These are phyloP conservation scores for Candida corydali DNA, from an alignment of 805 yeast genomes.

Conservation along the genomic window DNA sequence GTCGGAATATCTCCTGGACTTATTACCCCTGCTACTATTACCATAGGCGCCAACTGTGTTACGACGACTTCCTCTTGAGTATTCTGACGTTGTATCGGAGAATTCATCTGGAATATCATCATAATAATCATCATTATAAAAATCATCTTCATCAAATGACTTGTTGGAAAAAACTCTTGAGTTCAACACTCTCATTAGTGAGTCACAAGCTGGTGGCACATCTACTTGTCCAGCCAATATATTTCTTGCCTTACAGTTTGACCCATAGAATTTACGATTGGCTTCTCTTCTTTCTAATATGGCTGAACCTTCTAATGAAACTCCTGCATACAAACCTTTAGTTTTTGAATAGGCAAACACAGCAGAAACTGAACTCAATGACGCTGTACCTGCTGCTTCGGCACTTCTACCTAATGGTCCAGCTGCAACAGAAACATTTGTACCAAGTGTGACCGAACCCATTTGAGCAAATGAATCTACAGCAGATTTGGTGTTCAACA, in stretches of 20 bases:
- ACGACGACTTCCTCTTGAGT: conserved; percentile 18
- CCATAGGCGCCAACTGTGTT: conserved; percentile 8
- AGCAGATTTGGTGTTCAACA: conserved; percentile 80
- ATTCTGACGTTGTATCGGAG: conserved; percentile 52
- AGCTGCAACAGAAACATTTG: conserved; percentile 92
- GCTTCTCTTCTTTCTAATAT: conserved; percentile 97
- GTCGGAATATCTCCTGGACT: conserved; percentile 25
- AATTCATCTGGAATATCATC: conserved; percentile 73
- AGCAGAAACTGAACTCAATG: conserved; percentile 81
- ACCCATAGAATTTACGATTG: conserved; percentile 90
- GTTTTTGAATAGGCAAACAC: conserved; percentile 92
- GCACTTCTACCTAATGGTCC: conserved; percentile 98
- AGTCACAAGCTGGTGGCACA: conserved; percentile 87
- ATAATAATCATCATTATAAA: conserved; percentile 60
- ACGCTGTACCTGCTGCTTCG: conserved; percentile 95
- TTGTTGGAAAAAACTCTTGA: conserved; percentile 73
- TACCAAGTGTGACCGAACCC: conserved; percentile 93
- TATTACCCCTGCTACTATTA: conserved; percentile 13
- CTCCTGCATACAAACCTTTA: conserved; percentile 96
- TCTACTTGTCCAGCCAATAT: conserved; percentile 86
- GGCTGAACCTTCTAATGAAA: conserved; percentile 94
- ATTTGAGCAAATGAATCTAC: conserved; percentile 91
- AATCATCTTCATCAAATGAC: conserved; percentile 45
- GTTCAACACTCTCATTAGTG: conserved; percentile 80
- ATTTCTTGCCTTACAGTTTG: conserved; percentile 79